Base-by-base conservation (phyloP, 495 filamentous ascomycete species). In the Neurospora discreta region DNA sequence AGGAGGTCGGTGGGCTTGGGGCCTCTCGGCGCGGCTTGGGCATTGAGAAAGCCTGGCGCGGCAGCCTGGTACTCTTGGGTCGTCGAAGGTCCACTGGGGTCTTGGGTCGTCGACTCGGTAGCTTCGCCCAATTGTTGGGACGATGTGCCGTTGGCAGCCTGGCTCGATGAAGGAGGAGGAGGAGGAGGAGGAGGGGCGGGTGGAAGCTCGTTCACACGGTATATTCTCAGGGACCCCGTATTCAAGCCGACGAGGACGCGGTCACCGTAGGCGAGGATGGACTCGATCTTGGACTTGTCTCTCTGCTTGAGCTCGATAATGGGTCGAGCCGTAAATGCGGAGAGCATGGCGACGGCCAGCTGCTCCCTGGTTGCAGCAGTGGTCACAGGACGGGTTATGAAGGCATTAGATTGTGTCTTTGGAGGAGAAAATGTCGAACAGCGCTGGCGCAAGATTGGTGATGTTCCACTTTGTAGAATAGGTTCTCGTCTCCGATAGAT, bases 211-310 rank as follows among this genome's bases (percentile, higher is more conserved):
- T 96, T 95, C 71, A 98, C 87, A 58, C 95, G 91, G 83, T 97
- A 98, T 78, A 98, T 89, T 70, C 94, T 90, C 44, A 99, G 86
- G 73, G 87, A 92, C 70, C 95, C 96, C 41, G 91, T 96, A 78
- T 92, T 95, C 71, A 98, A 84, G 44, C 95, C 95, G 68, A 97
- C 92, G 46, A 98, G 89, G 30, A 99, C 86, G 69, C 94, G 89
- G 77, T 98, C 95, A 93, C 91, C 93, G 82, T 97, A 93, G 73
- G 95, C 92, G 43, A 98, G 87, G 71, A 98, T 90, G 6, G 92
- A 92, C 81, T 98, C 95, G 80, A 99, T 97, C 86, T 89, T 92
- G 68, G 92, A 96, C 83, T 94, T 97, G 87, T 98, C 95, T 78
- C 93, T 90, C 77, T 89, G 89, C 83, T 91, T 94, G 73, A 99